Base-by-base conservation (phyloP, 2,329 filamentous ascomycete species). In the Scopulariopsis brevicaulis region DNA sequence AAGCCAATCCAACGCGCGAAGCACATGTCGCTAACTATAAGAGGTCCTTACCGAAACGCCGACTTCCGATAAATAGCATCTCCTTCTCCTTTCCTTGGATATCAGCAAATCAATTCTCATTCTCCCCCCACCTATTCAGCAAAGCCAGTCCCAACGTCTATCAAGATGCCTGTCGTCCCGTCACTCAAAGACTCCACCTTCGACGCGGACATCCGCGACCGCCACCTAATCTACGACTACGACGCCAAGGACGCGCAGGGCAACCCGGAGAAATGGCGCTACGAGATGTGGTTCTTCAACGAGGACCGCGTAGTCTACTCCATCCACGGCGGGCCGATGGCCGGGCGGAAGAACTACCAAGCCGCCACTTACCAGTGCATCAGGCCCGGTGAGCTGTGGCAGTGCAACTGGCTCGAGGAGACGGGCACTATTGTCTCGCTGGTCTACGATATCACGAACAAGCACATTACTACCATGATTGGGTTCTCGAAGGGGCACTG, bases 251-350 rank as follows among this genome's bases (percentile, higher is more conserved):
- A 78, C 58, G 62, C 61, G 2, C 58, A 74, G 1, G 77, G 79
- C 11, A 77, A 77, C 5, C 74, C 78, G 0, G 77, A 82, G 56
- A 83, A 80, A 65, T 84, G 80, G 81, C 74, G 78, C 1, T 84
- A 84, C 62, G 81, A 84, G 60, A 76, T 84, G 64, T 83, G 81
- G 80, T 82, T 82, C 67, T 79, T 78, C 63, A 80, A 75, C n/a
- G 68, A 75, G 20, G 68, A 74, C 57, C 74, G 79, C 4, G 74
- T 82, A 54, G 76, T 83, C 59, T 84, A 84, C 62, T 74, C 75
- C 25, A 84, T 84, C 58, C 80, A 83, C 62, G 79, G 81, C 4
- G 80, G 80, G 0, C 81, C 80, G 3, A 84, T 84, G 80, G 74
- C 75, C 0, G 78, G 79, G 2, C 73, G 78, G 2, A 68, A 70